These are phyloP conservation scores for Termitomyces sp. DNA, from an alignment of 768 basidiomycete species.

Conservation along the genomic window DNA sequence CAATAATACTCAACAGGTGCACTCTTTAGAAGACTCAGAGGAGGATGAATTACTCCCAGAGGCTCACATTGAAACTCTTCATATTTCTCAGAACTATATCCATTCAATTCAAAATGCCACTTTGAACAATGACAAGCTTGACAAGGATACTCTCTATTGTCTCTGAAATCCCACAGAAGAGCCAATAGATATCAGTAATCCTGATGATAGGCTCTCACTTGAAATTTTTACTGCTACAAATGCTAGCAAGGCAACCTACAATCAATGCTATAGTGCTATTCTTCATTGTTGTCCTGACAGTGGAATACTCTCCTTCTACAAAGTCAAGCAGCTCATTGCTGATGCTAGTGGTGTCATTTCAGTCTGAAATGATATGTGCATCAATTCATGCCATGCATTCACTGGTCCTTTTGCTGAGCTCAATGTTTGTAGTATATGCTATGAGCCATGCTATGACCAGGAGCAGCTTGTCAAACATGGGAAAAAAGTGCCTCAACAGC, in stretches of 20 bases:
- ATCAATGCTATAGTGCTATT: background rate
- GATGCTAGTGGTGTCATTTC: conserved; percentile 10
- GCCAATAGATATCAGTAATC: background rate
- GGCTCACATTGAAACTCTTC: background rate
- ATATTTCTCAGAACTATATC: conserved; percentile 10
- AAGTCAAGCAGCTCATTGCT: conserved; percentile 5
- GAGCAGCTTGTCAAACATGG: background rate
- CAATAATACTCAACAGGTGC: background rate
- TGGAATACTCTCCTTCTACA: conserved; percentile 5
- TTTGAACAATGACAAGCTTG: conserved; percentile 9
- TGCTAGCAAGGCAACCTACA: background rate
- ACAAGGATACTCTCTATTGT: background rate
- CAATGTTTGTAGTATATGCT: conserved; percentile 8
- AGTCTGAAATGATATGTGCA: no score
- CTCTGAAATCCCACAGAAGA: background rate
- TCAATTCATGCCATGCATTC: conserved; percentile 19
- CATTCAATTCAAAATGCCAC: conserved; percentile 6
- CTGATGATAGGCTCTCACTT: background rate
- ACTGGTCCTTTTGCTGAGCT: conserved; percentile 17
- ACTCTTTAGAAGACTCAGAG: background rate
- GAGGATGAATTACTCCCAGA: background rate
- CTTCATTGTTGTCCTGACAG: background rate
- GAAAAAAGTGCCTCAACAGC: conserved; percentile 1
- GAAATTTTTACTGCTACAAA: background rate
- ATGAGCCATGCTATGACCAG: background rate